phyloP scores from a whole-genome alignment of 257 asterid species.

The Euphrasia confusa region DNA sequence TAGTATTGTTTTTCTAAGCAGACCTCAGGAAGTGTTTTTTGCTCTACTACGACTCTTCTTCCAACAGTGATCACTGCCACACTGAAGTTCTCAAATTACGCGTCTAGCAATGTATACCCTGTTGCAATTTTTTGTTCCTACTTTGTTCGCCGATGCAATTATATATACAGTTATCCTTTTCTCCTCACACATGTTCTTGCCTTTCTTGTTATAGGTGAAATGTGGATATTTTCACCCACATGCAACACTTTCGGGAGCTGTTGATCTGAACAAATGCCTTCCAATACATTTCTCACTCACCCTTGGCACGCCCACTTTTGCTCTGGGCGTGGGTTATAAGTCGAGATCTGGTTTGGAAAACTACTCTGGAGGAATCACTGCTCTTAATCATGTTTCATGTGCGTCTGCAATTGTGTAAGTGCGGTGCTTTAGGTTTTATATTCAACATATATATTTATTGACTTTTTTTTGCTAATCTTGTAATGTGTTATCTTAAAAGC shows the following conservation, averaged over 20 bases:
- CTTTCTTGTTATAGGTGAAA: slow-evolving; percentile 44
- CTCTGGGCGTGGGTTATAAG: slow-evolving; percentile 74
- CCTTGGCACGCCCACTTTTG: slow-evolving; percentile 74
- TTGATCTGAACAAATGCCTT: slow-evolving; percentile 55
- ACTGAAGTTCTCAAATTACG: slow-evolving; percentile 60
- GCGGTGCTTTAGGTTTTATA: not conserved
- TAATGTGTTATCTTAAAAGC: not conserved
- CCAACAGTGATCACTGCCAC: slow-evolving; percentile 66
- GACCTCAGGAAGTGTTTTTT: slow-evolving; percentile 47
- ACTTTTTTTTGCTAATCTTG: not conserved
- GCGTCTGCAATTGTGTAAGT: slow-evolving; percentile 78
- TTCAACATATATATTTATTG: not conserved
- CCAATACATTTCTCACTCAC: slow-evolving; percentile 53
- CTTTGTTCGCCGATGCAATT: not conserved
- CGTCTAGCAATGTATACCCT: slow-evolving; percentile 60
- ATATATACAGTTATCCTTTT: not conserved
- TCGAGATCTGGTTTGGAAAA: slow-evolving; percentile 54
- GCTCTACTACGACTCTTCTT: slow-evolving; percentile 42
- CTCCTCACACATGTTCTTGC: slow-evolving; percentile 13
- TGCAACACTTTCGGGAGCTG: slow-evolving; percentile 62
- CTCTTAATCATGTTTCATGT: slow-evolving; percentile 71
- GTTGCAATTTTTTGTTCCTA: not conserved
- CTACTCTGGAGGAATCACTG: slow-evolving; percentile 68
- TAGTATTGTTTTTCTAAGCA: slow-evolving; percentile 29
- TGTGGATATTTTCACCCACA: slow-evolving; percentile 71